Evolutionary conservation across 768 basidiomycete genomes (phyloP), one percentile per base, ranked within the genome.

Genomic region (Coprinopsis strossmayeri): DNA sequence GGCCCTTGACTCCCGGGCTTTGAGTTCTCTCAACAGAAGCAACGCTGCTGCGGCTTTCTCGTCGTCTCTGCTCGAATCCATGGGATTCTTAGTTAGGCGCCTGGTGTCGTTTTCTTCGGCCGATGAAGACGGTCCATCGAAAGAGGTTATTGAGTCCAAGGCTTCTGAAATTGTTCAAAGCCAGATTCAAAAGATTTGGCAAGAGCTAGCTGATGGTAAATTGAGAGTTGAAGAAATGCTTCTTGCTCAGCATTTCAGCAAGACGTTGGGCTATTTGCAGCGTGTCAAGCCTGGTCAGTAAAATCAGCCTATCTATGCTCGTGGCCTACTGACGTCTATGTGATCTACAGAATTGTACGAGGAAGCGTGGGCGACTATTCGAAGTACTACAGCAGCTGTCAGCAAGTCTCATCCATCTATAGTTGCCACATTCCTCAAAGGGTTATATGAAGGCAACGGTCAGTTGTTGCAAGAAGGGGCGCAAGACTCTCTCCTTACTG

Each of bases 51-150:
- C 81, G 0, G 82, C 88, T 9, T 87, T 92, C 64, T 65, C 86
- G 15, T 71, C 77, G 0, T 75, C 87, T 0, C 57, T 89, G 2
- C 63, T 88, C 5, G 93, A 96, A 63, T 88, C 81, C 55, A 59
- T 79, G 11, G 64, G 78, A 0, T 85, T 84, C 57, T 64, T 51
- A 38, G 35, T 44, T 11, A 32, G 47, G 35, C 49, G 50, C 20
- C 28, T 43, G 50, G 18, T 45, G 28, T 1, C 26, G 38, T 45
- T 41, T 41, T 37, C 50, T 23, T 26, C 27, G 53, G 53, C 12
- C 44, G 49, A 21, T 9, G 49, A 45, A 17, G 44, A 24, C 35
- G 1, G 24, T 20, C 38, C 7, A 11, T 18, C 1, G 15, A 30
- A 5, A 34, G 32, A 10, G 34, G 21, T 12, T 26, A 24, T 34